A percentile compares a stretch with the other conserved stretches of the same genome.
These are phyloP conservation scores for Incumbomyces lentus DNA, from an alignment of 2,329 filamentous ascomycete species.

Conservation along the genomic window DNA sequence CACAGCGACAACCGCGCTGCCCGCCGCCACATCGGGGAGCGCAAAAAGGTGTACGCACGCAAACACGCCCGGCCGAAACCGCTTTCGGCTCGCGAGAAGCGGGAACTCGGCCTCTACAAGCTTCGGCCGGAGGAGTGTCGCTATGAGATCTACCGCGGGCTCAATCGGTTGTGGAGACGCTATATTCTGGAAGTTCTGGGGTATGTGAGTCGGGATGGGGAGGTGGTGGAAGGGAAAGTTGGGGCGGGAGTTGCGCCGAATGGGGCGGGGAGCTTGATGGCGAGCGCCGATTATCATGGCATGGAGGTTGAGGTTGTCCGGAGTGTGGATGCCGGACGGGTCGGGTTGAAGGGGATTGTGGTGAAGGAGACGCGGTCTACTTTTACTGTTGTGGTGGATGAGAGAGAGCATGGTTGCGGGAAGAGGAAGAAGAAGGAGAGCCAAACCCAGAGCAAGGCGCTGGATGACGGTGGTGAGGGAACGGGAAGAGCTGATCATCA, in stretches of 20 bases:
- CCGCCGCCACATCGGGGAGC: slow-evolving; percentile 42
- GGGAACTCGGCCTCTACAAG: slow-evolving; percentile 61
- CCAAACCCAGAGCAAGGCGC: background rate
- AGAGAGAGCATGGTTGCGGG: no score
- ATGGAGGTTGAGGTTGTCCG: slow-evolving; percentile 72
- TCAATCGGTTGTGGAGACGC: slow-evolving; percentile 69
- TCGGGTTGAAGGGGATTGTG: slow-evolving; percentile 77
- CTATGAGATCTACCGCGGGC: slow-evolving; percentile 65
- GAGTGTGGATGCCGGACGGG: slow-evolving; percentile 67
- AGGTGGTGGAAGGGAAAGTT: slow-evolving; percentile 19
- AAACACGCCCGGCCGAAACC: slow-evolving; percentile 51
- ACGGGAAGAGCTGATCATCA: background rate
- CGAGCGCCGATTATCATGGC: slow-evolving; percentile 83
- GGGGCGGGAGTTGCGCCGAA: slow-evolving; percentile 44
- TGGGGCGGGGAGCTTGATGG: slow-evolving; percentile 50
- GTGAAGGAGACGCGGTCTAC: slow-evolving; percentile 78
- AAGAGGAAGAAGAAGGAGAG: slow-evolving; percentile 42
- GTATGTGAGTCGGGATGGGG: slow-evolving; percentile 31
- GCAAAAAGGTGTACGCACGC: slow-evolving; percentile 36
- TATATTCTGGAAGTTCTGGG: slow-evolving; percentile 75
- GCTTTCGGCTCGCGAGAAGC: slow-evolving; percentile 69
- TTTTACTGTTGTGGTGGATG: slow-evolving; percentile 52
- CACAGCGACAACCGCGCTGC: slow-evolving; percentile 45
- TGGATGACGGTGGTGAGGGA: background rate
- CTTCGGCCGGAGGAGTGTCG: slow-evolving; percentile 58